A percentile compares a stretch with the other conserved stretches of the same genome.
phyloP scores from a whole-genome alignment of 1,284 basidiomycete genomes.

The Leccinum solheimii region DNA sequence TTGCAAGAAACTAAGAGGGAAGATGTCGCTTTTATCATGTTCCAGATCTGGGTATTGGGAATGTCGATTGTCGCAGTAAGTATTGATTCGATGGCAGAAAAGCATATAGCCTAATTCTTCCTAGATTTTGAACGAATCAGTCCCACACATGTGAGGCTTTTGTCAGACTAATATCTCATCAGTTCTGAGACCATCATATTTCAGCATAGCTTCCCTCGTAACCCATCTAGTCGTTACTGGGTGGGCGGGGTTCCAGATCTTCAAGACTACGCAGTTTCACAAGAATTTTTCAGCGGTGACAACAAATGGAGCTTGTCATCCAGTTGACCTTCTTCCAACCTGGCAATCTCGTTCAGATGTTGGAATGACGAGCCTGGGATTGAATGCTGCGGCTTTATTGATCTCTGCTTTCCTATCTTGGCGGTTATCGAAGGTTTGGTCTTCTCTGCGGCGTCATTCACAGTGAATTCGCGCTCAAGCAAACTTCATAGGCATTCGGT shows the following conservation, averaged over 20 bases:
- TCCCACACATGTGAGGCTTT: slow-evolving; percentile 62
- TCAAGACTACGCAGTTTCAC: slow-evolving; percentile 57
- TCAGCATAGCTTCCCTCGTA: slow-evolving; percentile 60
- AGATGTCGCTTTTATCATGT: slow-evolving; percentile 73
- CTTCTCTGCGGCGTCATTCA: neutral
- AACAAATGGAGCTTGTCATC: slow-evolving; percentile 62
- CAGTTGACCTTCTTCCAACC: slow-evolving; percentile 50
- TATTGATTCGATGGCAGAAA: neutral
- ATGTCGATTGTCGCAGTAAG: slow-evolving; percentile 71
- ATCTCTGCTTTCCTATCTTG: slow-evolving; percentile 67
- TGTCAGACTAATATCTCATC: neutral
- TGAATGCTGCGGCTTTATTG: slow-evolving; percentile 62
- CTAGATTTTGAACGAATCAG: slow-evolving; percentile 71
- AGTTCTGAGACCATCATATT: neutral
- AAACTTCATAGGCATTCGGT: slow-evolving; percentile 56
- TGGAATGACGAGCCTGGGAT: slow-evolving; percentile 63
- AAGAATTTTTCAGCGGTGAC: slow-evolving; percentile 55
- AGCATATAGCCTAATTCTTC: slow-evolving; percentile 2
- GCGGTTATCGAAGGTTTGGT: slow-evolving; percentile 66
- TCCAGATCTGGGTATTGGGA: slow-evolving; percentile 78
- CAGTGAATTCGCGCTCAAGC: neutral
- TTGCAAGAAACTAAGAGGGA: slow-evolving; percentile 73
- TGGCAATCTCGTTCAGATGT: slow-evolving; percentile 56
- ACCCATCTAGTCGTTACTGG: slow-evolving; percentile 71
- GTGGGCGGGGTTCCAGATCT: slow-evolving; percentile 70